A percentile compares a stretch with the other conserved stretches of the same genome.
phyloP scores from a whole-genome alignment of 2,329 filamentous ascomycete genomes.

The Epichloe gansuensis region DNA sequence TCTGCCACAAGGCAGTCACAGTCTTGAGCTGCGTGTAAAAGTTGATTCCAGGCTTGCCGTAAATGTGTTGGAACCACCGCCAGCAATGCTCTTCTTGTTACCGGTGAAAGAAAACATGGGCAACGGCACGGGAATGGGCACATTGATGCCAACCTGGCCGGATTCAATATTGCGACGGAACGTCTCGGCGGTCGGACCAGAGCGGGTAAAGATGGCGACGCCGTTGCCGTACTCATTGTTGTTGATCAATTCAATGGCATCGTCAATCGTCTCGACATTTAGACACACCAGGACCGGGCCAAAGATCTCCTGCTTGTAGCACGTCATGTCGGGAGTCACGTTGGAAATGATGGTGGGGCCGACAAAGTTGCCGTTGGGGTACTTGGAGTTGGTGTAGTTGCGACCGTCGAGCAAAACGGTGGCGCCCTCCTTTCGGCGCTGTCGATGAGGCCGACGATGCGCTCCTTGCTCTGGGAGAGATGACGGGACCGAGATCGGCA shows the following conservation, averaged over 20 bases:
- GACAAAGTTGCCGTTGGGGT: conserved; percentile 77
- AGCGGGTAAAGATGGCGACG: conserved; percentile 72
- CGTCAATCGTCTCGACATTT: conserved; percentile 65
- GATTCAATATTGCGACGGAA: conserved; percentile 77
- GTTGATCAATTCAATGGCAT: conserved; percentile 73
- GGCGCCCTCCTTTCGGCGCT: conserved; percentile 71
- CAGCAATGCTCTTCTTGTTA: conserved; percentile 84
- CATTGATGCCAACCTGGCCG: conserved; percentile 77
- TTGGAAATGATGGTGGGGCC: conserved; percentile 74
- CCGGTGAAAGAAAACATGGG: conserved; percentile 64
- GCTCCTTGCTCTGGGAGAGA: conserved; percentile 64
- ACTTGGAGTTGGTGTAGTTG: conserved; percentile 62
- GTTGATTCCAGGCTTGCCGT: conserved; percentile 80
- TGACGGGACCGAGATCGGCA: conserved; percentile 71
- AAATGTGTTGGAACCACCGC: conserved; percentile 91
- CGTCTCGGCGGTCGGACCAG: conserved; percentile 61
- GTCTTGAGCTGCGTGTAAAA: conserved; percentile 99
- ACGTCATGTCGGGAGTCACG: conserved; percentile 69
- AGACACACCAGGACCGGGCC: conserved; percentile 75
- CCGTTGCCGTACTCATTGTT: conserved; percentile 80
- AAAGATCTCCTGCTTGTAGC: conserved; percentile 79
- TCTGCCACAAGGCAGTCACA: conserved; percentile 83
- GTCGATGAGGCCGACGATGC: conserved; percentile 64
- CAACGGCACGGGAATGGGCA: conserved; percentile 61
- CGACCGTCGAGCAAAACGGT: conserved; percentile 74